Evolutionary conservation across 1,284 basidiomycete genomes (phyloP), one percentile per base, ranked within the genome.

Genomic region (Entoloma clypeatum): DNA sequence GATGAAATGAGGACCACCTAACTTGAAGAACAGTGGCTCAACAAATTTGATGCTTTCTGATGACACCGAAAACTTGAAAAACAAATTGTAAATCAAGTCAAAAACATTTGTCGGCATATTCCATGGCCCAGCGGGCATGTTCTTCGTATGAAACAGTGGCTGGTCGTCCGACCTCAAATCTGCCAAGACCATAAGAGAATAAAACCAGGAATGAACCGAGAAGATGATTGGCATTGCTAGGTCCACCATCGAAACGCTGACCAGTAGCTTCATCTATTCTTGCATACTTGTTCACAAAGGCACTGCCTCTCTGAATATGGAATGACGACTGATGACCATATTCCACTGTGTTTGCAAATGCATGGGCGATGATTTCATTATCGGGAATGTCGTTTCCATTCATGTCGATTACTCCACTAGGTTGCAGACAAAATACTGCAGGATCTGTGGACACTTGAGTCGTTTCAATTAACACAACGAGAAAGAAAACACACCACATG

Each of bases 121-220:
- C 51, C 8, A 74, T 43, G 0, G 57, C 47, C 66, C 67, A 72
- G 17, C 52, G 36, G 1, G 56, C 47, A 34, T 74, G 71, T 0
- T 49, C 45, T 3, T 47, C 40, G 17, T 65, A 71, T 0, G 49
- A 17, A 0, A 74, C 48, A 1, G 39, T 13, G 0, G 33, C n/a
- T 1, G 11, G 7, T 2, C 57, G 38, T 2, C 44, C 26, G 0
- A 45, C 50, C 39, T 72, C 67, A 14, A 68, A 45, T 0, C 67
- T 63, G 0, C 71, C 70, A 2, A 22, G 7, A 0, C 64, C 69
- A 52, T 67, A 72, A 1, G 69, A 71, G 43, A 68, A 73, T 0
- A 71, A 49, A 0, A 33, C 22, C 0, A 62, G 67, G 46, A 61
- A 71, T 1, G 36, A 14, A 2, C 29, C 30, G 2, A 41, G 5